A percentile compares a stretch with the other conserved stretches of the same genome.
phyloP scores from a whole-genome alignment of 495 filamentous ascomycete species.

The Lasiosphaeriaceae sp. region DNA sequence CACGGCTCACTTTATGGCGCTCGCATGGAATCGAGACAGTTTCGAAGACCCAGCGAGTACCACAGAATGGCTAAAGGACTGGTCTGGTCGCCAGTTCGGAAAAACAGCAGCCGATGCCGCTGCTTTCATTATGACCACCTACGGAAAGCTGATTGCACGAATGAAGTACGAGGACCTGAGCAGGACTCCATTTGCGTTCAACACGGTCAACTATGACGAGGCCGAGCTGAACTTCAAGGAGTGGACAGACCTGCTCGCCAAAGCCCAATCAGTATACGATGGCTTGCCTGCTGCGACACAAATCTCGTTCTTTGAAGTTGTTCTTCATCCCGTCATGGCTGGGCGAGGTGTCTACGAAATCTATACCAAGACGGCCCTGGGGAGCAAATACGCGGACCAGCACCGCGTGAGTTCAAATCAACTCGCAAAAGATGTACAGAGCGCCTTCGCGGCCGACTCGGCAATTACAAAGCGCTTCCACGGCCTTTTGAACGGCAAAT shows the following conservation, averaged over 20 bases:
- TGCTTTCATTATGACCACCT: constrained; percentile 48
- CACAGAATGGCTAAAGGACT: constrained; percentile 43
- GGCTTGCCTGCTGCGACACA: constrained; percentile 32
- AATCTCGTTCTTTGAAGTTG: constrained; percentile 58
- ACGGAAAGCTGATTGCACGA: constrained; percentile 51
- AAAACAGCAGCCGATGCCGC: constrained; percentile 36
- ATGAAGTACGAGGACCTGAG: constrained; percentile 57
- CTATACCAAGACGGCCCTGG: constrained; percentile 28
- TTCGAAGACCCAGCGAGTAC: constrained; percentile 43
- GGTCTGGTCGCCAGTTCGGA: constrained; percentile 37
- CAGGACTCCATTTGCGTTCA: constrained; percentile 53
- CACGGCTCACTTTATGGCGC: constrained; percentile 54
- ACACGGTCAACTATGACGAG: constrained; percentile 58
- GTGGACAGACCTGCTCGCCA: constrained; percentile 48
- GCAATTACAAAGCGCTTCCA: constrained; percentile 54
- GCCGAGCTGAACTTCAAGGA: constrained; percentile 52
- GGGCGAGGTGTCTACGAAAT: constrained; percentile 39
- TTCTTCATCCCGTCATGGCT: constrained; percentile 57
- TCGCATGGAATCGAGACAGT: constrained; percentile 53
- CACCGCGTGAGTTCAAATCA: constrained; percentile 38
- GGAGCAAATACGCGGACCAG: constrained; percentile 18
- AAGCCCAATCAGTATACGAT: constrained; percentile 47
- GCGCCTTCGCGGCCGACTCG: constrained; percentile 52
- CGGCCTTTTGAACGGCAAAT: constrained; percentile 54
- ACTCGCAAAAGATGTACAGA: constrained; percentile 46